Evolutionary conservation across 257 asterid genomes (phyloP).

Genomic region (Craterostigma plantagineum): DNA sequence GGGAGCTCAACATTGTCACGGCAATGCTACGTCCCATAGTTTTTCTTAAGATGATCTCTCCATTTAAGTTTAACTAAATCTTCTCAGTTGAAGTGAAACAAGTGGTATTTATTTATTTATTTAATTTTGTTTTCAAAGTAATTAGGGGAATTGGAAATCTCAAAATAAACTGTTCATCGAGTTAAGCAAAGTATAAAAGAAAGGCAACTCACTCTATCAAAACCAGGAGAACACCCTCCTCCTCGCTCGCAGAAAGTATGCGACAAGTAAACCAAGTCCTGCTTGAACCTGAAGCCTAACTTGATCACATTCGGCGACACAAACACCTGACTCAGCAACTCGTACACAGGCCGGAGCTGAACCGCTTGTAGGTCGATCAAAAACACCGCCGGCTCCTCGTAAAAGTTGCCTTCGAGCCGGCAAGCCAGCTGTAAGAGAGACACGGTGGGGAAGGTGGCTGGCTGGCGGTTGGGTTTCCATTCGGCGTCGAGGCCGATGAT

Average conservation of each 20-base stretch:
- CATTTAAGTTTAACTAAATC: no score
- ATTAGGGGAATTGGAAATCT: no score
- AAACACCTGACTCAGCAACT: constrained; percentile 28
- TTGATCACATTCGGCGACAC: constrained; percentile 34
- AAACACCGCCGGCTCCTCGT: constrained; percentile 36
- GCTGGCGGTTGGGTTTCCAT: constrained; percentile 64
- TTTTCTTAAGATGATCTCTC: no score
- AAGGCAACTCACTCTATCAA: constrained; percentile 34
- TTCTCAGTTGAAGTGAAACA: no score
- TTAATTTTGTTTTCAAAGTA: no score
- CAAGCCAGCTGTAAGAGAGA: constrained; percentile 92
- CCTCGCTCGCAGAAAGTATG: constrained; percentile 56
- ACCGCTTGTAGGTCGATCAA: constrained; percentile 54
- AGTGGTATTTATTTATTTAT: no score
- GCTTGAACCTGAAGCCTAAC: constrained; percentile 76
- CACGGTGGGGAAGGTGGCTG: constrained; percentile 56
- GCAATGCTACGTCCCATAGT: no score
- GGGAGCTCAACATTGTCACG: no score
- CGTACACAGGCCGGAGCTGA: constrained; percentile 37
- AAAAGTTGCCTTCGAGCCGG: constrained; percentile 11
- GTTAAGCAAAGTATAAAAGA: background rate
- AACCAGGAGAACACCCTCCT: constrained; percentile 38
- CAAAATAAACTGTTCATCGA: no score
- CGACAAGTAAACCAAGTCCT: constrained; percentile 73
- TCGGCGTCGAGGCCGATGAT: constrained; percentile 82